Percentiles rank a stretch among this genome's conserved stretches.
Conservation (phyloP, 1,284 basidiomycete genomes). For the Ganoderma lingzhi region DNA sequence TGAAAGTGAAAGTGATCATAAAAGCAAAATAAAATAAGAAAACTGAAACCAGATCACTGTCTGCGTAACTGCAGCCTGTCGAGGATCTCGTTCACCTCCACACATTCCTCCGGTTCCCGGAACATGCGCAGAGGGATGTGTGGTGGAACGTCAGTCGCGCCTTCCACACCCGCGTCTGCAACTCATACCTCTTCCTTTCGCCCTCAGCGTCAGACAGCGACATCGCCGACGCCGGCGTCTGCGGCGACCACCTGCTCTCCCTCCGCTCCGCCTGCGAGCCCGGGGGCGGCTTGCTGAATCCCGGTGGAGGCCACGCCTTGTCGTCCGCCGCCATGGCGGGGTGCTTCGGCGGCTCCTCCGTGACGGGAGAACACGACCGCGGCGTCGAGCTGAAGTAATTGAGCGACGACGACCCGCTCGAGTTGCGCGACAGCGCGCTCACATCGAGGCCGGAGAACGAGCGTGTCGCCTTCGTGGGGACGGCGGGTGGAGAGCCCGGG, state of each 20-base stretch:
- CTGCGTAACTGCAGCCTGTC: constrained; percentile 34
- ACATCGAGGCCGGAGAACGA: constrained; percentile 22
- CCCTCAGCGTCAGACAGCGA: constrained; percentile 58
- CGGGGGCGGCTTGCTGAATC: constrained; percentile 20
- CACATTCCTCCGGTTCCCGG: constrained; percentile 69
- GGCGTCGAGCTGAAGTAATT: constrained; percentile 32
- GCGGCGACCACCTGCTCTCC: constrained; percentile 22
- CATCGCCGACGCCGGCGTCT: constrained; percentile 19
- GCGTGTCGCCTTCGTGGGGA: constrained; percentile 19
- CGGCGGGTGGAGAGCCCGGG: constrained; percentile 13
- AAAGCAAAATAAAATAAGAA: not conserved
- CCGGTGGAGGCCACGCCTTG: constrained; percentile 24
- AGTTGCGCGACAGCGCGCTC: not conserved
- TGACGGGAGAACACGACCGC: constrained; percentile 27
- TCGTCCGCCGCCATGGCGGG: constrained; percentile 20
- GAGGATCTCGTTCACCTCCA: constrained; percentile 53
- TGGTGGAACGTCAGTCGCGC: constrained; percentile 63
- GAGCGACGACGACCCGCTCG: constrained; percentile 17
- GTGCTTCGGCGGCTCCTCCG: constrained; percentile 33
- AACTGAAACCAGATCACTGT: constrained; percentile 10
- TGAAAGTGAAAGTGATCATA: not conserved
- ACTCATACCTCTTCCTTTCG: constrained; percentile 60
- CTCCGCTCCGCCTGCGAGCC: constrained; percentile 18
- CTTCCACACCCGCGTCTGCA: constrained; percentile 68
- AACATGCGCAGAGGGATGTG: constrained; percentile 70